Evolutionary conservation across 148 eudicot genomes (phyloP), one percentile per base, ranked within the genome.

Genomic region (Vaccinium corymbosum): DNA sequence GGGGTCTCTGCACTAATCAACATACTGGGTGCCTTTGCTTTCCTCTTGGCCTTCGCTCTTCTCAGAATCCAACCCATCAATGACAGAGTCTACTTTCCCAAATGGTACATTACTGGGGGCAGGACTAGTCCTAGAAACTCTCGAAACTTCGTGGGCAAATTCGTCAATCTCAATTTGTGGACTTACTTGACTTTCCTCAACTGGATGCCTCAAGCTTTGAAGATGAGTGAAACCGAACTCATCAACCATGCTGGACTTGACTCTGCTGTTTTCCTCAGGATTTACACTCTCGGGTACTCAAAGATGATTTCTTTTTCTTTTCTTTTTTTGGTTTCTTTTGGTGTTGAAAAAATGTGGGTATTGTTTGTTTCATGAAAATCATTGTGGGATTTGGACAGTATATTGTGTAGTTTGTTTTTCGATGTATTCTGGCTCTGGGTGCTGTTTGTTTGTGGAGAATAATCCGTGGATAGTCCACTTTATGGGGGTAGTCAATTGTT

Each of bases 171-270:
- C 59, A 86, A 97, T 84, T 82, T 90, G 66, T 88, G 76, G 88
- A 97, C 98, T 87, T 97, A 97, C 83, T 86, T 95, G 19, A 90
- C 91, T 51, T 97, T 97, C 53, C 94, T 97, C 19, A 97, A 90
- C 86, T 97, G 99, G 99, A 95, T 97, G 95, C 99, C 99, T 84
- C 93, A 97, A 64, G 99, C 99, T 83, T 3, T 97, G 80, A 83
- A 84, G 81, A 93, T 97, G 99, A 89, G 87, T 84, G 98, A 97
- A 84, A 19, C 85, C 59, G 87, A 93, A 57, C 87, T 97, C 38
- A 90, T 97, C 85, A 80, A 79, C 20, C 99, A 97, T 90, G 99
- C 99, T 87, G 99, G 99, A 17, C 92, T 97, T 88, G 98, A 97
- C 84, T 97, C 99, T 87, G 99, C 90, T 89, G 93, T 87, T 91